Percentiles rank a stretch among this genome's conserved stretches.
These are phyloP conservation scores for Symbiodinium natans DNA, from an alignment of 73 alveolate species.

Conservation along the genomic window DNA sequence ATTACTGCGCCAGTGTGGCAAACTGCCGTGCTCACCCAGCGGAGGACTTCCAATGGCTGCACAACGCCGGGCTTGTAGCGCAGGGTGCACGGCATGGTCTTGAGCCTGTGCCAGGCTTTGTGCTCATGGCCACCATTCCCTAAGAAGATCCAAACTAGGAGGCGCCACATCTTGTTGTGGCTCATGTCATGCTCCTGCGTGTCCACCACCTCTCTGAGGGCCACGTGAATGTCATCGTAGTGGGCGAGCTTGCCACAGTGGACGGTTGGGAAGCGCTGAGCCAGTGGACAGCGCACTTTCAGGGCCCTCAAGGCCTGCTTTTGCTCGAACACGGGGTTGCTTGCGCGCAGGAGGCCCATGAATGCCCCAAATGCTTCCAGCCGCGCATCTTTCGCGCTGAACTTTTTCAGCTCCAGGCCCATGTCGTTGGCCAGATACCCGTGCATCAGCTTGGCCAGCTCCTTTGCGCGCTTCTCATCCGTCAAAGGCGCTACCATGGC, in stretches of 20 bases:
- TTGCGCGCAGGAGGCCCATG: too few species aligned
- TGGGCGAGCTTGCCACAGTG: slow-evolving; percentile 16
- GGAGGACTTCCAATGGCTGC: not conserved
- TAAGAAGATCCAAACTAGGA: slow-evolving; percentile 11
- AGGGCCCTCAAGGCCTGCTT: slow-evolving; percentile 3
- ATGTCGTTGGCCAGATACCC: too few species aligned
- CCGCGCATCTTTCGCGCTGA: too few species aligned
- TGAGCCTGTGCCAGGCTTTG: not conserved
- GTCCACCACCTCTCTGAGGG: not conserved
- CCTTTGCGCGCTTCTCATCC: too few species aligned
- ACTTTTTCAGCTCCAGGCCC: too few species aligned
- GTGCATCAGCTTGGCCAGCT: too few species aligned
- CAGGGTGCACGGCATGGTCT: not conserved
- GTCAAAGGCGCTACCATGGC: too few species aligned
- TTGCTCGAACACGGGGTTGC: too few species aligned
- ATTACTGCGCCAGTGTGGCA: not conserved
- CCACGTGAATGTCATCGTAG: slow-evolving; percentile 23
- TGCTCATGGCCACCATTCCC: slow-evolving; percentile 25
- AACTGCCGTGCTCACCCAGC: slow-evolving; percentile 26
- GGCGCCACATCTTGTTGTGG: slow-evolving; percentile 17
- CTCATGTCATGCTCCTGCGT: not conserved
- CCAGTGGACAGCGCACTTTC: not conserved
- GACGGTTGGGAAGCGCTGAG: slow-evolving; percentile 21
- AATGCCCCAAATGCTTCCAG: too few species aligned
- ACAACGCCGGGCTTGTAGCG: not conserved